Evolutionary conservation across 2,329 filamentous ascomycete genomes (phyloP).

Genomic region (Stagonosporopsis tanaceti): DNA sequence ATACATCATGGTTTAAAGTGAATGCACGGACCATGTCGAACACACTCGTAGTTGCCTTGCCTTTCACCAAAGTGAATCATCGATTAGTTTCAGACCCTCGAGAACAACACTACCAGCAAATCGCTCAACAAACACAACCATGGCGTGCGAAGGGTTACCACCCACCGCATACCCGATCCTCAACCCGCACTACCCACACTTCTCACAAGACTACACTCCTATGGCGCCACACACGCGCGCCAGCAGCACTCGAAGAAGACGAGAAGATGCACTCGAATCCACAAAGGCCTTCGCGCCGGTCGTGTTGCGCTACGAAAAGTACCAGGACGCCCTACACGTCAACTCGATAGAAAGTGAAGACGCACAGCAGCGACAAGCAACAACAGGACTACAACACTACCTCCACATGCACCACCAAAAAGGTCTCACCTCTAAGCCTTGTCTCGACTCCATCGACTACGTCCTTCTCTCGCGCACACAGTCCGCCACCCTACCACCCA

Average conservation of each 20-base stretch:
- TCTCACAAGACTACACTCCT: not conserved
- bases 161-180: not conserved
- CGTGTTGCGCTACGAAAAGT: constrained; percentile 1
- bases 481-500: not conserved
- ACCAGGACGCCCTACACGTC: constrained; percentile 7
- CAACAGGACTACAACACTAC: constrained; percentile 4
- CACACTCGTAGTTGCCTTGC: not conserved
- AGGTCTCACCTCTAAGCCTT: not conserved
- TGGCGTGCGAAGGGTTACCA: not conserved
- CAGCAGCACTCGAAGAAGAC: not conserved
- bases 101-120: too few species aligned
- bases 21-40: constrained; percentile 7
- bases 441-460: constrained; percentile 6
- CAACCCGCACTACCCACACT: not conserved
- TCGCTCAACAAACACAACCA: not conserved
- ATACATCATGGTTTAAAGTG: constrained; percentile 2
- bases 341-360: constrained; percentile 3
- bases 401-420: not conserved
- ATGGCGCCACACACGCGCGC: not conserved
- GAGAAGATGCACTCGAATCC: not conserved
- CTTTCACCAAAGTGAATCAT: not conserved
- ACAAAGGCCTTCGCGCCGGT: not conserved
- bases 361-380: not conserved
- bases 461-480: not conserved
- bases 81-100: not conserved